Evolutionary conservation across 164 flowering plant genomes (phyloP), one percentile per base, ranked within the genome.

Genomic region (Cinnamomum micranthum): DNA sequence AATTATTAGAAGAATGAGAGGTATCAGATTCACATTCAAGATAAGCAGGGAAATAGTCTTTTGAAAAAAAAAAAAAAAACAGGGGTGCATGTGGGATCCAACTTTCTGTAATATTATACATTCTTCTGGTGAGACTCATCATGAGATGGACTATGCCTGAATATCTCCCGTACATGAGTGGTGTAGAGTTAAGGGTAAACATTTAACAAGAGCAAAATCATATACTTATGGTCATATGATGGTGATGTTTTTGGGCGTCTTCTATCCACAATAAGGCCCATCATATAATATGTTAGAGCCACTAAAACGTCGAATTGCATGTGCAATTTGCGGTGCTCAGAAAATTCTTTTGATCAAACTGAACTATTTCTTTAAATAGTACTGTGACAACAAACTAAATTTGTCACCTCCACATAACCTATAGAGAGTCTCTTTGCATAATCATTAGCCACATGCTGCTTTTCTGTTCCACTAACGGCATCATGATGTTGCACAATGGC

Each of bases 401-500:
- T 60, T 19, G 20, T 60, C 73, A 96, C 99, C 95, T 96, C 91
- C 24, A 27, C 25, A 69, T 89, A 88, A 22, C 99, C 99, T 7
- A 91, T 88, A 31, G 88, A 81, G 58, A 95, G 82, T 24, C 98
- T 83, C 78, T 91, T 95, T 31, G 95, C 90, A 84, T 95, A 95
- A 81, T 95, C 97, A 87, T 90, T 74, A 31, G 99, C 93, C 71
- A 92, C 97, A 84, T 96, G 97, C 74, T 96, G 99, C 87, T 89
- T 87, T 75, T 77, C 85, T 14, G 98, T 96, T 63, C 99, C 98
- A 82, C 84, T 84, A 72, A 96, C 94, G 69, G 90, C 99, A 89
- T 96, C 99, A 79, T 95, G 98, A 84, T 95, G 98, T 79, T 95
- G 98, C 73, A 91, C 95, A 78, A 95, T 85, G 51, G 94, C 98